Conservation (phyloP, 129 eudicot genomes). For the Scalesia atractyloides region DNA sequence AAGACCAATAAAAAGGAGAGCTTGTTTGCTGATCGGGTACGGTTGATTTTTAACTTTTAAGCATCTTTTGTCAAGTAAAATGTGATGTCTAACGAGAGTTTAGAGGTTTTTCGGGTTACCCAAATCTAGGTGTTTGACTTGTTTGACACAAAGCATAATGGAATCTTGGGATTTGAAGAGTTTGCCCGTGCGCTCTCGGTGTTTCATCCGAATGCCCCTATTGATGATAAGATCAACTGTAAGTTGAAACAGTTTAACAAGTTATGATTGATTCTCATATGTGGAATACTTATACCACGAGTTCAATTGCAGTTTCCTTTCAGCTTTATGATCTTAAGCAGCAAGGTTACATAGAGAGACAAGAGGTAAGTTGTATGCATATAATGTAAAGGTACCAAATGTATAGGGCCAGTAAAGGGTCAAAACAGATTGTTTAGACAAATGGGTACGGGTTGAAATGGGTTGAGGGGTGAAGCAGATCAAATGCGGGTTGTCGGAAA, state of each 20-base stretch:
- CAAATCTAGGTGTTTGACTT: constrained; percentile 75
- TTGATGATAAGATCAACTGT: constrained; percentile 90
- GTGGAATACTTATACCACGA: neutral
- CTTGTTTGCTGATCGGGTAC: constrained; percentile 88
- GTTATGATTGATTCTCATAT: neutral
- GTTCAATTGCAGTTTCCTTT: constrained; percentile 67
- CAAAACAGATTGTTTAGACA: no score
- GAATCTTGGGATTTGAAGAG: constrained; percentile 84
- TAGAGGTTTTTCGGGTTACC: constrained; percentile 1
- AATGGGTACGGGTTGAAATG: no score
- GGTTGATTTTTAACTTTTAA: constrained; percentile 6
- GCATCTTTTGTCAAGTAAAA: neutral
- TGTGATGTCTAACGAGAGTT: neutral
- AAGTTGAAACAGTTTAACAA: constrained; percentile 17
- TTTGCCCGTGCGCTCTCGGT: constrained; percentile 95
- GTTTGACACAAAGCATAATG: constrained; percentile 93
- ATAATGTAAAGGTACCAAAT: neutral
- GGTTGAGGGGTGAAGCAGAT: no score
- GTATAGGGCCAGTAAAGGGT: no score
- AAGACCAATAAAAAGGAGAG: constrained; percentile 94
- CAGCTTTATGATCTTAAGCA: constrained; percentile 93
- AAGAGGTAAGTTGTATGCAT: constrained; percentile 54
- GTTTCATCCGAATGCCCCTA: constrained; percentile 91
- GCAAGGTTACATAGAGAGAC: constrained; percentile 94
- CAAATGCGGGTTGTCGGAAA: no score